Base-by-base conservation (phyloP, 2,329 filamentous ascomycete genomes). In the Zasmidium cellare region DNA sequence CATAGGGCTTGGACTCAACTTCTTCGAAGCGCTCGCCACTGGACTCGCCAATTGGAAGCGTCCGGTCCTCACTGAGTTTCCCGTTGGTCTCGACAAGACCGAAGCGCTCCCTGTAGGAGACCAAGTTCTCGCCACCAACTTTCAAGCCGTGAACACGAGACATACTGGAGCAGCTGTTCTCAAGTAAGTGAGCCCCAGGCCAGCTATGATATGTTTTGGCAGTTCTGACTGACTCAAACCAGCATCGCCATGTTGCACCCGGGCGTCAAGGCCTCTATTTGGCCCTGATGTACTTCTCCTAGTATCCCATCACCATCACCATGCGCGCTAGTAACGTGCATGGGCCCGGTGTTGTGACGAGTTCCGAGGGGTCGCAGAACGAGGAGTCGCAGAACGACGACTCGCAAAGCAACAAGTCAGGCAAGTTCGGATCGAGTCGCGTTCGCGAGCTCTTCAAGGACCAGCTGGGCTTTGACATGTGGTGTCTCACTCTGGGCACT, bases 251-350 rank as follows among this genome's bases (percentile, higher is more conserved):
- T 9, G 3, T 5, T 41, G 12, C 7, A 75, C 41, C 83, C 85
- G 5, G 84, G 83, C 1, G 75, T 87, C 2, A 81, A 86, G 58
- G 78, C 87, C 72, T 84, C 1, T 87, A 85, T 64, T 76, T 87
- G 12, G 79, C 87, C 55, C 85, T 87, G 77, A 87, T 87, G 83
- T 88, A 87, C 70, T 83, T 87, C 45, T 84, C 84, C 0, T 83
- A 81, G 2, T 87, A 85, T 59, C 85, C 86, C 0, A 80, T 87
- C 20, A 81, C 83, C 23, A 84, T 87, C 58, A 85, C 82, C 1
- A 83, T 87, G 74, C 82, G 87, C 24, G 84, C 87, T 68, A 87
- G 86, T 41, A 90, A 90, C 67, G 84, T 88, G 25, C 90, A 90
- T 67, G 87, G 90, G 69, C 87, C 90, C 66, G 79, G 85, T 6